These are phyloP conservation scores for Arachnomyces sp. DNA, from an alignment of 2,329 filamentous ascomycete species.

Conservation along the genomic window DNA sequence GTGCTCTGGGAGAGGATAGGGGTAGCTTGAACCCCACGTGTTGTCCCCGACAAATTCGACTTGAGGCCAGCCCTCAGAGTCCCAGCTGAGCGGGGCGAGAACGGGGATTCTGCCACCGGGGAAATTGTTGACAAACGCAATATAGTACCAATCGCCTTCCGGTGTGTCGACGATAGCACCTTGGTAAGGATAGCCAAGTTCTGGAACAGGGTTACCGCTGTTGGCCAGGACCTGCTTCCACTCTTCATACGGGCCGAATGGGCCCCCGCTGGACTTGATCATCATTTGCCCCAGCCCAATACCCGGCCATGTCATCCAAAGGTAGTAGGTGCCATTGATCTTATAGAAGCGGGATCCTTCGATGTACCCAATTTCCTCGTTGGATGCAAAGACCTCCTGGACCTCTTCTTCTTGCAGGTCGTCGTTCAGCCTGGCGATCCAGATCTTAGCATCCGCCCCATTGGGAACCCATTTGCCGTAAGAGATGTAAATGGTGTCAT, in stretches of 20 bases:
- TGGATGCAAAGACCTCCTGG: too few species aligned
- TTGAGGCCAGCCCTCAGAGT: slow-evolving; percentile 43
- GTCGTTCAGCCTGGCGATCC: background rate
- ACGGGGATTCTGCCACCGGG: slow-evolving; percentile 51
- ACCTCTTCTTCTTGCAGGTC: too few species aligned
- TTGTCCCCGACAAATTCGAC: slow-evolving; percentile 35
- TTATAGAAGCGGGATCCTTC: background rate
- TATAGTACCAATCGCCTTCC: slow-evolving; percentile 50
- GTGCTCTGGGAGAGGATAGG: slow-evolving; percentile 34
- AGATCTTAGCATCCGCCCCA: too few species aligned
- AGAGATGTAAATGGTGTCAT: background rate
- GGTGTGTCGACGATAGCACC: slow-evolving; percentile 48
- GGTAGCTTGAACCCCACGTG: too few species aligned
- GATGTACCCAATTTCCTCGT: background rate
- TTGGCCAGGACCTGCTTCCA: too few species aligned
- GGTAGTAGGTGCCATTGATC: background rate
- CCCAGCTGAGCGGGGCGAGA: slow-evolving; percentile 47
- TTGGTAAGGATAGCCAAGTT: slow-evolving; percentile 49
- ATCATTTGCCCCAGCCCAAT: too few species aligned
- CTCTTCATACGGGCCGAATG: too few species aligned
- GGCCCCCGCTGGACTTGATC: too few species aligned
- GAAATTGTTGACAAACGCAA: slow-evolving; percentile 49
- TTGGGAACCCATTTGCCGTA: background rate
- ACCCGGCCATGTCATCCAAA: too few species aligned
- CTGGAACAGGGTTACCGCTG: too few species aligned